Conservation (phyloP, 257 asterid genomes). For the Eustoma russellianum region DNA sequence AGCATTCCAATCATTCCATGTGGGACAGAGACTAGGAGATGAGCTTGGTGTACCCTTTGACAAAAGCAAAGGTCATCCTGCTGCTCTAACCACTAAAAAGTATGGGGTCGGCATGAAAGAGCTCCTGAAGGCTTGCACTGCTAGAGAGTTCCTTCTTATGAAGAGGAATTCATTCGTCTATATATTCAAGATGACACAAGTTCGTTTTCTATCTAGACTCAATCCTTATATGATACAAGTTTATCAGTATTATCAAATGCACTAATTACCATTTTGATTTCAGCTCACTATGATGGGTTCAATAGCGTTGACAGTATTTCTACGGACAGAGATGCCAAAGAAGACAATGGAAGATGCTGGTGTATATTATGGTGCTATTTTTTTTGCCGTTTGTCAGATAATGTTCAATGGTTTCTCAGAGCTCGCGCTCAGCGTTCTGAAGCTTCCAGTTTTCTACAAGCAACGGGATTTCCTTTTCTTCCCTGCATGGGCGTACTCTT, state of each 20-base stretch:
- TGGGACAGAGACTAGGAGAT: slow-evolving; percentile 9
- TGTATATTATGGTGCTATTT: slow-evolving; percentile 71
- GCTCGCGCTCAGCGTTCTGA: slow-evolving; percentile 65
- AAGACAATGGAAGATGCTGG: slow-evolving; percentile 63
- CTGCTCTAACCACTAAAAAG: slow-evolving; percentile 7
- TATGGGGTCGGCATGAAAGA: slow-evolving; percentile 8
- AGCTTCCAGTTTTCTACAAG: slow-evolving; percentile 85
- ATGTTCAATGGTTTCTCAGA: slow-evolving; percentile 88
- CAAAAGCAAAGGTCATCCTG: slow-evolving; percentile 8
- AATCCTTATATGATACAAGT: no score
- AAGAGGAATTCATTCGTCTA: slow-evolving; percentile 10
- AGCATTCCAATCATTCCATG: slow-evolving; percentile 10
- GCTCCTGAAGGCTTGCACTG: slow-evolving; percentile 9
- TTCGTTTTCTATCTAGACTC: background rate
- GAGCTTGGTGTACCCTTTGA: slow-evolving; percentile 7
- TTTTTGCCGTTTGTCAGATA: slow-evolving; percentile 60
- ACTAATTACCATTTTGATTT: background rate
- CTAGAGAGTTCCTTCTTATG: slow-evolving; percentile 9
- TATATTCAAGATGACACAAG: slow-evolving; percentile 11
- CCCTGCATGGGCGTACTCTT: slow-evolving; percentile 81
- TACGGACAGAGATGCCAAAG: slow-evolving; percentile 65
- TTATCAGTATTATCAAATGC: no score
- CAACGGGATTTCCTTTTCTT: slow-evolving; percentile 75
- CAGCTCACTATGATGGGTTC: slow-evolving; percentile 59
- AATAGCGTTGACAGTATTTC: slow-evolving; percentile 74